Evolutionary conservation across 306 rosid species (phyloP).

Genomic region (Rosa chinensis): DNA sequence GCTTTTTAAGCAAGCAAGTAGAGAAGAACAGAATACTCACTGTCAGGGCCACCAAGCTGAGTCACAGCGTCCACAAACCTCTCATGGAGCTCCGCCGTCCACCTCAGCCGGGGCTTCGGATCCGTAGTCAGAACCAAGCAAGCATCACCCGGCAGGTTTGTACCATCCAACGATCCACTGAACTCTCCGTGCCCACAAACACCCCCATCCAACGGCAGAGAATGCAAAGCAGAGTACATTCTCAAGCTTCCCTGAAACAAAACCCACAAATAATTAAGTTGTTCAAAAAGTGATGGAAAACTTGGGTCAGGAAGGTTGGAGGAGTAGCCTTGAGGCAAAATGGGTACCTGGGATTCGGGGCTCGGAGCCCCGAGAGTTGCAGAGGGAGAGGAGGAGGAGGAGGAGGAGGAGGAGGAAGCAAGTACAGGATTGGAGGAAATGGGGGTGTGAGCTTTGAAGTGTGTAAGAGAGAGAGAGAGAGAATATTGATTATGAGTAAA

Average conservation of each 20-base stretch:
- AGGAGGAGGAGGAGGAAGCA: neutral
- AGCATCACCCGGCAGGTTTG: conserved; percentile 56
- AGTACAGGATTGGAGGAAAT: neutral
- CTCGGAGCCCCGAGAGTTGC: conserved; percentile 30
- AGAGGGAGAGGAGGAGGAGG: neutral
- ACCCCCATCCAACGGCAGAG: conserved; percentile 44
- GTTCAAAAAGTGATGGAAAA: neutral
- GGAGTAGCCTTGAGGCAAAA: conserved; percentile 18
- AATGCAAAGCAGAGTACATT: conserved; percentile 54
- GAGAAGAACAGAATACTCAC: conserved; percentile 33
- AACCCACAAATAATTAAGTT: conserved; percentile 1
- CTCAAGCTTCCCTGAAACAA: neutral
- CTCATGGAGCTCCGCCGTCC: conserved; percentile 70
- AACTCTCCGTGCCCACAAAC: conserved; percentile 44
- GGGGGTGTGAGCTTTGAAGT: conserved; percentile 12
- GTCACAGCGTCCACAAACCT: conserved; percentile 64
- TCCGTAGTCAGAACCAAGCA: conserved; percentile 58
- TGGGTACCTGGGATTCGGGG: conserved; percentile 39
- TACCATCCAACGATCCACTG: conserved; percentile 54
- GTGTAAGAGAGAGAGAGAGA: conserved; percentile 10
- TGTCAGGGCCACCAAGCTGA: conserved; percentile 67
- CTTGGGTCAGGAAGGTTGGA: neutral
- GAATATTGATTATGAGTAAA: neutral
- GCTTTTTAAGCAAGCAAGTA: neutral
- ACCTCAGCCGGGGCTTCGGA: conserved; percentile 61